A percentile compares a stretch with the other conserved stretches of the same genome.
These are phyloP conservation scores for Epithemia pelagica DNA, from an alignment of 108 stramenopile species.

Conservation along the genomic window DNA sequence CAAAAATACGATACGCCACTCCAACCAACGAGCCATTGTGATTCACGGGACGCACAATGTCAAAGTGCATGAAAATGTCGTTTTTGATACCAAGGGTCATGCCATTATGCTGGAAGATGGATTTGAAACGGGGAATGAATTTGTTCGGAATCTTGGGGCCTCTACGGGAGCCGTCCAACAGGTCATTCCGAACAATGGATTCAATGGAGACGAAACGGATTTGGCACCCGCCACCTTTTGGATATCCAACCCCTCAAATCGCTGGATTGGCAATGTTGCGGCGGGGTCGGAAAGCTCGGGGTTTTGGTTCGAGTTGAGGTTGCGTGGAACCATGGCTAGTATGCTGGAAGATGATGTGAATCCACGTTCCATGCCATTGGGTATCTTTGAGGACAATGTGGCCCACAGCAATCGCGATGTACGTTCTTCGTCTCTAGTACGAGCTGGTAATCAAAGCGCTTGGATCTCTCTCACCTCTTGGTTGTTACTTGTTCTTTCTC, in stretches of 20 bases:
- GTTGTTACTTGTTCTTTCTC: neutral
- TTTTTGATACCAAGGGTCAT: constrained; percentile 30
- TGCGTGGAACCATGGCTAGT: constrained; percentile 11
- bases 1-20: constrained; percentile 21
- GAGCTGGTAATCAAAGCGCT: no score
- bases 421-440: neutral
- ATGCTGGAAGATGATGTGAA: neutral
- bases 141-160: constrained; percentile 14
- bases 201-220: constrained; percentile 1
- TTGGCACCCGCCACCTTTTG: constrained; percentile 13
- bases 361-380: neutral
- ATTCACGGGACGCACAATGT: constrained; percentile 33
- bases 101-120: constrained; percentile 21
- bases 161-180: neutral
- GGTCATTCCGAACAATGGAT: constrained; percentile 3
- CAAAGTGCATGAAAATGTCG: constrained; percentile 20
- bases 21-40: constrained; percentile 28
- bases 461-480: neutral
- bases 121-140: constrained; percentile 15
- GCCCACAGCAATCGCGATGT: neutral
- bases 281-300: constrained; percentile 21
- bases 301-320: constrained; percentile 21
- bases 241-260: constrained; percentile 32
- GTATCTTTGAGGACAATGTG: constrained; percentile 1
- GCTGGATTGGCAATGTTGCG: constrained; percentile 26